Evolutionary conservation across 441 rosid species (phyloP).

Genomic region (Populus hybrid): DNA sequence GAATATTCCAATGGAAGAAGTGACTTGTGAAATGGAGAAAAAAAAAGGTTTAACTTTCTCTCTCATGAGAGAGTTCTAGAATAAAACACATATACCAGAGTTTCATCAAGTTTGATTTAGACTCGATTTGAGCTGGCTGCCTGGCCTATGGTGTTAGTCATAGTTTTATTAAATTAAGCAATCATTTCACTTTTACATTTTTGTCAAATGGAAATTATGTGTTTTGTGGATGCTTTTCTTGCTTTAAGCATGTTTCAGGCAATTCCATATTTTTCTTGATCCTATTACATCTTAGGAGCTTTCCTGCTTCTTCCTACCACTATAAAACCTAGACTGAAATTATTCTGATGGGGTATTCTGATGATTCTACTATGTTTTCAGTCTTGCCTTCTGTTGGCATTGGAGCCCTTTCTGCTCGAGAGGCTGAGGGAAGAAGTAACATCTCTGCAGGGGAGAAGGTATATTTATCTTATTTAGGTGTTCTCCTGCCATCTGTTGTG

Average conservation of each 20-base stretch:
- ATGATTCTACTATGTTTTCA: constrained; percentile 29
- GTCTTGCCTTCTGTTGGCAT: constrained; percentile 88
- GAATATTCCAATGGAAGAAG: constrained; percentile 15
- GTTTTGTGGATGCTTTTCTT: not conserved
- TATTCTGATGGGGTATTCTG: constrained; percentile 2
- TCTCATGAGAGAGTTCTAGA: not conserved
- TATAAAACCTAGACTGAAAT: not conserved
- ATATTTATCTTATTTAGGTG: constrained; percentile 6
- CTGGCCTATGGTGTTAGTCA: not conserved
- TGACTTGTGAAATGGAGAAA: not conserved
- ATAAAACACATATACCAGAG: not conserved
- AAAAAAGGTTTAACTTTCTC: not conserved
- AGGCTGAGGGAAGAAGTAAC: constrained; percentile 94
- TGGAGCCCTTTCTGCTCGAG: constrained; percentile 90
- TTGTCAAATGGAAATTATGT: not conserved
- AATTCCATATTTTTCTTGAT: not conserved
- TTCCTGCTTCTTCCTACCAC: not conserved
- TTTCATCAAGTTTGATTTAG: not conserved
- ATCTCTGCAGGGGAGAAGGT: constrained; percentile 86
- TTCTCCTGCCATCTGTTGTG: not conserved
- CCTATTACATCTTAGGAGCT: not conserved
- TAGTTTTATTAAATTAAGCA: constrained; percentile 3
- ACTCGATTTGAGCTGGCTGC: not conserved
- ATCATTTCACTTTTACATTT: not conserved
- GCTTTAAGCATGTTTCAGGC: not conserved